Base-by-base conservation (phyloP, 768 basidiomycete species). In the Psilocybe azurescens region DNA sequence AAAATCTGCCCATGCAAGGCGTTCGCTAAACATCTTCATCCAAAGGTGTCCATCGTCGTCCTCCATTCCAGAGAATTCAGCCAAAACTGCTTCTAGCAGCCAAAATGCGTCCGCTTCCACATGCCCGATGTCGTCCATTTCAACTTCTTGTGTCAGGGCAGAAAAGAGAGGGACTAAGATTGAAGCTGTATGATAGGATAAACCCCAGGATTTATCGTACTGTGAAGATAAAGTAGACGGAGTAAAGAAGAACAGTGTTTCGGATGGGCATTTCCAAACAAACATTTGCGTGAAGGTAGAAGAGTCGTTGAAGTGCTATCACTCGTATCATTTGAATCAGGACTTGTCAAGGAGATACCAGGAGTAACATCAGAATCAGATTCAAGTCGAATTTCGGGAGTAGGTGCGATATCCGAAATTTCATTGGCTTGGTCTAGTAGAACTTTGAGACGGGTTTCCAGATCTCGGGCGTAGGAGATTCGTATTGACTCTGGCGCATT, bases 101-200 rank as follows among this genome's bases (percentile, higher is more conserved):
- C 91, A 94, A 71, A 94, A 94, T 0, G 88, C 83, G 67, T 94
- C 92, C 1, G 92, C 91, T 72, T 94, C 92, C 4, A 82, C 82
- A 70, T 93, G 90, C 0, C 83, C 79, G 9, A 83, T 71, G 47
- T 90, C 88, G 57, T 85, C 82, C 0, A 81, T 73, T 16, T 90
- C 83, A 1, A 86, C 78, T 68, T 93, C 91, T 68, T 85, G 83
- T 16, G 77, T 73, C 53, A 92, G 75, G 0, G 83, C 84, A 7
- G 82, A 81, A 71, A 91, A 92, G 24, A 93, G 69, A 0, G 90
- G 89, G 14, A 93, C 80, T 10, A 93, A 79, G 9, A 93, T 72
- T 33, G 90, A 88, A 2, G 90, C 85, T 50, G 89, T 80, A 61
- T 91, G 84, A 8, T 86, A 87, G 0, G 90, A 89, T 38, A 85